Conservation (phyloP, 169 alveolate genomes). For the Plasmodium billcollinsi region DNA sequence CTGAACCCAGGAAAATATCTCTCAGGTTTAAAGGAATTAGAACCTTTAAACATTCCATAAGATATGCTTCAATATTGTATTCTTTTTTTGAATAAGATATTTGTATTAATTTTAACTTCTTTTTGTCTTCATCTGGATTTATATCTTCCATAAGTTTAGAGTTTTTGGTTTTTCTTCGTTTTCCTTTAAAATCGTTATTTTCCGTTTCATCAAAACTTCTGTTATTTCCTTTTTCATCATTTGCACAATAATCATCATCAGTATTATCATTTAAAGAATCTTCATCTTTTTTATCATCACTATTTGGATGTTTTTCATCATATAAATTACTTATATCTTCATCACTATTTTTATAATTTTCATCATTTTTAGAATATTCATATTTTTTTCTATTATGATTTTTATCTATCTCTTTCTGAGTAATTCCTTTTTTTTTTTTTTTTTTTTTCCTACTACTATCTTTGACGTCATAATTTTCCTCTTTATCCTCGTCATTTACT, state of each 20-base stretch:
- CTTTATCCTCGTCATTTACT: conserved; percentile 6
- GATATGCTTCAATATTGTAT: conserved; percentile 62
- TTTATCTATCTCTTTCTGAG: conserved; percentile 4
- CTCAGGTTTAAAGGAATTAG: conserved; percentile 42
- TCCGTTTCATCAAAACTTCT: not conserved
- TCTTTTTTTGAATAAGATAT: conserved; percentile 60
- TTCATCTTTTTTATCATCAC: conserved; percentile 13
- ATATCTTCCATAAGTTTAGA: conserved; percentile 56
- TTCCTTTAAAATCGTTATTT: conserved; percentile 3
- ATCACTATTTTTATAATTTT: not conserved
- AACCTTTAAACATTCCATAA: conserved; percentile 56
- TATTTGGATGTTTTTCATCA: not conserved
- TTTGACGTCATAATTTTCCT: not conserved
- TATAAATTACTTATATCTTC: not conserved
- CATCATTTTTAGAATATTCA: not conserved
- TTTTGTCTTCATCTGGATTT: conserved; percentile 57
- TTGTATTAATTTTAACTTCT: conserved; percentile 43
- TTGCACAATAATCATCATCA: not conserved
- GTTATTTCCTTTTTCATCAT: conserved; percentile 1
- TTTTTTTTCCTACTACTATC: conserved; percentile 20
- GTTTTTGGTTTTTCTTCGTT: conserved; percentile 54
- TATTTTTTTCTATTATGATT: not conserved
- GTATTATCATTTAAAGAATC: not conserved
- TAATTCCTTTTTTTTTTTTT: conserved; percentile 14
- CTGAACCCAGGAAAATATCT: conserved; percentile 21